Evolutionary conservation across 345 rosid species (phyloP).

Genomic region (Pugionium dolabratum): DNA sequence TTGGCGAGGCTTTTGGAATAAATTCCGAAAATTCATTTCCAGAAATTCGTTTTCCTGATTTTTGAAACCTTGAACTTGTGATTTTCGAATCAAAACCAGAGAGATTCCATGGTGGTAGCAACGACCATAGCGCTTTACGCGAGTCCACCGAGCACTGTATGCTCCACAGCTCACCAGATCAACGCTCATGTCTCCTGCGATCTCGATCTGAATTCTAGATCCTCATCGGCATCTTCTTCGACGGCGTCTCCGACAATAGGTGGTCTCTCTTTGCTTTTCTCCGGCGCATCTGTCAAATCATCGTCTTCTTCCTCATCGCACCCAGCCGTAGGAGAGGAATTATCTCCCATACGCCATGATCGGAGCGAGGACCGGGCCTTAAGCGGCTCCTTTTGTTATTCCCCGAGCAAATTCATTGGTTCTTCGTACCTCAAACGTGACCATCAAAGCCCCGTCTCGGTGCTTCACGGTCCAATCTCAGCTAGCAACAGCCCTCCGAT

Average conservation of each 20-base stretch:
- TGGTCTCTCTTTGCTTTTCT: constrained; percentile 78
- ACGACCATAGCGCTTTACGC: constrained; percentile 85
- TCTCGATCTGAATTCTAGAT: constrained; percentile 67
- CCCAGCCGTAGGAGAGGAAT: constrained; percentile 55
- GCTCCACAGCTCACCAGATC: constrained; percentile 80
- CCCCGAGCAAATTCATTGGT: constrained; percentile 54
- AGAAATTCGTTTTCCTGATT: not conserved
- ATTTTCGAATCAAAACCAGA: constrained; percentile 6
- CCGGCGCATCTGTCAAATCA: constrained; percentile 56
- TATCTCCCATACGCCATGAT: constrained; percentile 48
- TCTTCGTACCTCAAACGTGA: constrained; percentile 60
- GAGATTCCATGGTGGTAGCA: constrained; percentile 68
- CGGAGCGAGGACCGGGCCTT: constrained; percentile 64
- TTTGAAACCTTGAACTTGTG: not conserved
- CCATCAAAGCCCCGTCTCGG: constrained; percentile 83
- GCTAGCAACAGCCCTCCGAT: constrained; percentile 68
- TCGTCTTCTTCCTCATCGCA: constrained; percentile 48
- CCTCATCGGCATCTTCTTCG: constrained; percentile 58
- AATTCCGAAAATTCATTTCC: not conserved
- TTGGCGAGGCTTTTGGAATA: constrained; percentile 4
- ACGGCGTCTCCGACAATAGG: constrained; percentile 57
- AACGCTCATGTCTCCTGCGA: constrained; percentile 60
- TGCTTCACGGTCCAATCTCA: constrained; percentile 72
- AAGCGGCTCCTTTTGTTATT: constrained; percentile 65
- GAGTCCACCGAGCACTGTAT: constrained; percentile 77